Evolutionary conservation across 208 protist species (phyloP).

Genomic region (Vickermania spadyakhi): DNA sequence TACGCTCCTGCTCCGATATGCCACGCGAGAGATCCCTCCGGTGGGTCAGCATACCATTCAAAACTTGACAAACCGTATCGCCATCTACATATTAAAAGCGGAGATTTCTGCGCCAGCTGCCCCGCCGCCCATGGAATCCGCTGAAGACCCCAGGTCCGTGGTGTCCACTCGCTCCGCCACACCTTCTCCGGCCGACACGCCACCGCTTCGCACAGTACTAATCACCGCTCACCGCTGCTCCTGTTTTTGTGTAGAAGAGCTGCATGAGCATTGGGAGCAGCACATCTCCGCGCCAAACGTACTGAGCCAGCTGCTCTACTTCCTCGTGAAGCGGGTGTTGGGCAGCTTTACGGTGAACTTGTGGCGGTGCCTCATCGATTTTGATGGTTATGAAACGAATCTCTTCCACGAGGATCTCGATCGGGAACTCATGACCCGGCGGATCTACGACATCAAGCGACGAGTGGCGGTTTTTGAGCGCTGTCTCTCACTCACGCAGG

Average conservation of each 20-base stretch:
- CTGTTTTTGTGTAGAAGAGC: conserved; percentile 52
- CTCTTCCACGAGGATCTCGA: conserved; percentile 41
- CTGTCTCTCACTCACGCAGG: conserved; percentile 51
- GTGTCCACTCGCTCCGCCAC: background rate
- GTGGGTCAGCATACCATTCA: conserved; percentile 53
- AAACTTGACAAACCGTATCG: conserved; percentile 70
- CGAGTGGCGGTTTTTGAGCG: conserved; percentile 64
- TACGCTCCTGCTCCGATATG: conserved; percentile 61
- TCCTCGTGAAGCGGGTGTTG: conserved; percentile 57
- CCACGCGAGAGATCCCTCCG: conserved; percentile 23
- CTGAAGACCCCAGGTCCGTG: background rate
- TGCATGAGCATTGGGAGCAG: conserved; percentile 41
- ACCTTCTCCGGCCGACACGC: background rate
- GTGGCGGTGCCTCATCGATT: conserved; percentile 57
- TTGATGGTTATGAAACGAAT: conserved; percentile 59
- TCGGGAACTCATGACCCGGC: conserved; percentile 40
- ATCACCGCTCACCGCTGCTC: conserved; percentile 68
- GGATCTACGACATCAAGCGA: conserved; percentile 81
- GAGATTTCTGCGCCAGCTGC: conserved; percentile 9
- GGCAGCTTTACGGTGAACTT: conserved; percentile 50
- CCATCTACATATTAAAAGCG: conserved; percentile 26
- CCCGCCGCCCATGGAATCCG: background rate
- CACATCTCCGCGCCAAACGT: background rate
- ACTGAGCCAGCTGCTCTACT: conserved; percentile 23
- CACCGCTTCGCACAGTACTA: background rate